Base-by-base conservation (phyloP, 139 green algal genomes). In the Raphidocelis subcapitata region DNA sequence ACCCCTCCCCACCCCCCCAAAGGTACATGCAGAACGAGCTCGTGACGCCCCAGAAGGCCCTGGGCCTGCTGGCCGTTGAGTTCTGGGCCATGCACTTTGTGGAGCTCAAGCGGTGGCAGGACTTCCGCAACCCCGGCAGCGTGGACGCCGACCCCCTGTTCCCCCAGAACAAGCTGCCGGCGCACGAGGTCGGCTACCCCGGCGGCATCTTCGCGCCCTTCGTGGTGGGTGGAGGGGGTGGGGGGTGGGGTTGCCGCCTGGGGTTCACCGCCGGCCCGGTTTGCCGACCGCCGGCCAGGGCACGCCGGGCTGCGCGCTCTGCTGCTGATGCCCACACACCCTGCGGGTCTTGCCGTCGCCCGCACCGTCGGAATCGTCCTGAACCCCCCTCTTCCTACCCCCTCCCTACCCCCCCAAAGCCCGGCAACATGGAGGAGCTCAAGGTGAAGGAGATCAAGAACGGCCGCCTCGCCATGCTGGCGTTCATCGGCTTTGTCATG, bases 391-490 rank as follows among this genome's bases (percentile, higher is more conserved):
- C 18, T 36, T 51, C 5, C 23, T 15, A 24, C 68, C 28, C 28
- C 59, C 62, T 93, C 75, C 90, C 94, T 46, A 81, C 86, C 10
- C 83, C 82, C 46, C 91, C 95, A 64, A 76, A 92, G 16, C 90
- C 89, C 31, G 88, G 90, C 24, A 44, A 84, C 82, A 56, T 95
- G 52, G 80, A 85, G 56, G 87, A 94, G 83, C 84, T 97, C 59
- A 95, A 97, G 87, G 75, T 96, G 12, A 97, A 98, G 90, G 93
- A 98, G 86, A 93, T 98, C 79, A 98, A 98, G 90, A 97, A 98
- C 86, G 92, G 91, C 52, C 88, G 91, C 65, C 85, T 96, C 1
- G 88, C 90, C 69, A 94, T 93, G 89, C 81, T 95, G 0, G 87
- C 86, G 1, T 91, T 91, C 63, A 73, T 85, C 62, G 86, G 84